Evolutionary conservation across 2,329 filamentous ascomycete species (phyloP), one percentile per base, ranked within the genome.

Genomic region (Simplicillium sp.): DNA sequence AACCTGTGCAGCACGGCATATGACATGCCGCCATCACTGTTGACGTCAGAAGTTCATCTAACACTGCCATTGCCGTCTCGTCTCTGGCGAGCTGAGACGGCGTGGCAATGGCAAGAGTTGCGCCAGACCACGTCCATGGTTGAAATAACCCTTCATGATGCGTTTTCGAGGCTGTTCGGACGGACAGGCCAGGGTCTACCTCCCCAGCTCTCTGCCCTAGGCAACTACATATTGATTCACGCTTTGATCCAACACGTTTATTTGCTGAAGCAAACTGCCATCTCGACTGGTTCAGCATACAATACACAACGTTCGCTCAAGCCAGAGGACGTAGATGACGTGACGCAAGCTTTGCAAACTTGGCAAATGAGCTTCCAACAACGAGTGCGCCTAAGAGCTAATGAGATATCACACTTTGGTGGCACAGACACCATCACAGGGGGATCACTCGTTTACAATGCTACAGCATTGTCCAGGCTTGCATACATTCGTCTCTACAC

Each of bases 201-300:
- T 1, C 58, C 66, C 1, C 67, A 70, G 35, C 64, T 77, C 42
- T 77, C 75, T 0, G 76, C 77, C 0, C 59, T 84, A 7, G 82
- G 81, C 1, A 82, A 82, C 50, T 85, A 87, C 48, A 73, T 84
- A 7, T 65, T 87, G 29, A 81, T 87, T 3, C 81, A 86, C 51
- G 81, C 80, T 3, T 56, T 87, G 17, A 71, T 86, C 11, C 82
- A 87, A 50, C 80, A 85, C 46, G 80, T 87, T 13, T 86, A 81
- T 54, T 66, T 85, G 31, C 57, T 84, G 16, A 82, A 82, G 49
- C 76, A 82, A 51, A 77, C 75, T 0, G 75, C 71, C 0, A 69
- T 78, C 37, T 66, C 67, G 2, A 58, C 65, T 2, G 61, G 67
- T 1, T 64, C 68, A 3, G 64, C 67, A 1, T 75, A 71, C 41